Evolutionary conservation across 441 rosid species (phyloP), one percentile per base, ranked within the genome.

Genomic region (Erodium texanum): DNA sequence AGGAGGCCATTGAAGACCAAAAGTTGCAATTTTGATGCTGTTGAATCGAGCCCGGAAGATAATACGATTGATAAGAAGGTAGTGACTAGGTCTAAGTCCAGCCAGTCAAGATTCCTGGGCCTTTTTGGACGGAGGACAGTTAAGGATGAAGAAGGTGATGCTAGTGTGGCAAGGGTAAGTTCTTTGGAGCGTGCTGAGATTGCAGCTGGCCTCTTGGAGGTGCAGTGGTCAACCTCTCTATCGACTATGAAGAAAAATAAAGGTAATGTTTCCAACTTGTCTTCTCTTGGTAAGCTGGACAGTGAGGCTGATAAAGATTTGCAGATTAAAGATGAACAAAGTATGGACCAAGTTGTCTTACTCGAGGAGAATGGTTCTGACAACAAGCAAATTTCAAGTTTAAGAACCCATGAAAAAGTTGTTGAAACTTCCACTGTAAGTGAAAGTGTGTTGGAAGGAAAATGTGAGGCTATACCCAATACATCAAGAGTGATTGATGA

Each of bases 171-270:
- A 19, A 84, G 89, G 66, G 73, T 70, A 34, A 83, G 70, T 72
- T 85, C 96, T 1, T 73, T 88, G 80, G 96, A 94, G 70, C 70
- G 90, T 50, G 98, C 98, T 54, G 92, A 93, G 83, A 70, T 87
- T 66, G 98, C 96, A n/a, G 95, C 98, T 68, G 74, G 90, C 71
- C 86, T 92, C 0, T 84, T 92, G 85, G 98, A 94, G 62, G 80
- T 88, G 75, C 84, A 81, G 65, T 94, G 99, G 99, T 91, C 97
- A 65, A 91, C 96, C 20, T 85, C 79, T 82, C 81, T 91, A 18
- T 75, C 84, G 66, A 75, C 89, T 20, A 69, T 71, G 69, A 81
- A 72, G 71, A 29, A 70, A 20, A 23, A 69, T n/a, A 86, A 86
- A 79, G 85, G 74, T 50, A 73, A 69, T 52, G 67, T 62, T 71